These are phyloP conservation scores for Penicillium sclerotiorum DNA, from an alignment of 2,329 filamentous ascomycete species.

Conservation along the genomic window DNA sequence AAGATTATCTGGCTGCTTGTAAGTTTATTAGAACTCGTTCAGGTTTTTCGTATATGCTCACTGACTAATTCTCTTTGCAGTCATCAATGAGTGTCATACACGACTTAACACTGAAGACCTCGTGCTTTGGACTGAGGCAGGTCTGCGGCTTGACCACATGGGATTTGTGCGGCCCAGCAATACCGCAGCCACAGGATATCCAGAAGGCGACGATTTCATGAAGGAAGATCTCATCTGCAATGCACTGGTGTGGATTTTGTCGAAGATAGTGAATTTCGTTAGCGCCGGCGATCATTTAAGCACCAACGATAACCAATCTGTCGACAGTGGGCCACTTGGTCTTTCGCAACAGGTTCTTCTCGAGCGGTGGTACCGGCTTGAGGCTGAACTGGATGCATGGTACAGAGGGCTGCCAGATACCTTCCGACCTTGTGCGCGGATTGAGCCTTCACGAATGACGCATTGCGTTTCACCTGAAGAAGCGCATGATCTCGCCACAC, in stretches of 20 bases:
- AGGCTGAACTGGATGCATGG: slow-evolving; percentile 62
- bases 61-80: slow-evolving; percentile 27
- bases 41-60: neutral
- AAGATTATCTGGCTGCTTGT: slow-evolving; percentile 67
- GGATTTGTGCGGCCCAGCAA: slow-evolving; percentile 53
- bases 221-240: slow-evolving; percentile 67
- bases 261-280: slow-evolving; percentile 68
- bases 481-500: slow-evolving; percentile 42
- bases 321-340: slow-evolving; percentile 32
- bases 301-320: slow-evolving; percentile 26
- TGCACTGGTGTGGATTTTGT: slow-evolving; percentile 65
- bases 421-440: slow-evolving; percentile 59
- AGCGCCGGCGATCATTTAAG: slow-evolving; percentile 57
- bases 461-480: slow-evolving; percentile 29
- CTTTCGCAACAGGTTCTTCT: slow-evolving; percentile 46
- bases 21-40: slow-evolving; percentile 31
- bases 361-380: slow-evolving; percentile 55
- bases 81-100: slow-evolving; percentile 62
- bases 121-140: slow-evolving; percentile 66
- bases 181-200: slow-evolving; percentile 33
- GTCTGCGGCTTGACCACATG: slow-evolving; percentile 58
- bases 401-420: slow-evolving; percentile 61
- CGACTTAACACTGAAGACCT: slow-evolving; percentile 64
- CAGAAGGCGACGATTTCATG: slow-evolving; percentile 50
- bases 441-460: slow-evolving; percentile 40